Evolutionary conservation across 192 early-diverging fungal species (phyloP), one percentile per base, ranked within the genome.

Genomic region (Linnemannia exigua): DNA sequence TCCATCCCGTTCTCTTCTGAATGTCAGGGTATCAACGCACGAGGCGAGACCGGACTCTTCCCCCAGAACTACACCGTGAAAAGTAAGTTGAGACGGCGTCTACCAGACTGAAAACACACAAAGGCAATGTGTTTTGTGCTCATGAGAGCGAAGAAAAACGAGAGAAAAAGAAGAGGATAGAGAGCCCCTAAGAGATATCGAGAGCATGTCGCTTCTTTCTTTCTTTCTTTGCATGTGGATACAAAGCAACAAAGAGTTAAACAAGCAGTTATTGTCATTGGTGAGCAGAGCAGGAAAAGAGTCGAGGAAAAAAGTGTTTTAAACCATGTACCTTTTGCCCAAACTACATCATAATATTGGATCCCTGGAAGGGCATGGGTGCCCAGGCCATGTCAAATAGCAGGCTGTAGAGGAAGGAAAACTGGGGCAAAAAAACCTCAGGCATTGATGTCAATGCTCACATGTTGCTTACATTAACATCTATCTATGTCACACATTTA

Each of bases 41-140:
- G 89, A 28, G 93, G 94, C 48, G 82, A 94, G 38, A 89, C 89
- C n/a, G 95, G 95, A 33, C 90, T 96, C 38, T 96, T 96, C 71
- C 95, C 95, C 50, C 91, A 89, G n/a, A 72, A 79, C 36, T 75
- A 78, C 67, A 84, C 75, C 20, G 61, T 63, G 0, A 58, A 74
- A 66, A 79, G 76, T 78, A 77, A 75, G 75, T 61, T 25, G 41
- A 51, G n/a, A 78, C 20, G 47, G 47, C 35, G 17, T 51, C 11
- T 19, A n/a, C n/a, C 63, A 36, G 11, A 5, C 33, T 33, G 4
- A 17, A 52, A 28, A 48, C 28, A 31, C 37, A 28, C 9, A 74
- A 61, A 41, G 47, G 1, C 37, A 72, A 48, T 48, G 71, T 31
- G 36, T 28, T 67, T 35, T 66, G 28, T 44, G n/a, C 12, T 2